Evolutionary conservation across 108 stramenopile genomes (phyloP).

Genomic region (Pseudonitzschia delicatissima): DNA sequence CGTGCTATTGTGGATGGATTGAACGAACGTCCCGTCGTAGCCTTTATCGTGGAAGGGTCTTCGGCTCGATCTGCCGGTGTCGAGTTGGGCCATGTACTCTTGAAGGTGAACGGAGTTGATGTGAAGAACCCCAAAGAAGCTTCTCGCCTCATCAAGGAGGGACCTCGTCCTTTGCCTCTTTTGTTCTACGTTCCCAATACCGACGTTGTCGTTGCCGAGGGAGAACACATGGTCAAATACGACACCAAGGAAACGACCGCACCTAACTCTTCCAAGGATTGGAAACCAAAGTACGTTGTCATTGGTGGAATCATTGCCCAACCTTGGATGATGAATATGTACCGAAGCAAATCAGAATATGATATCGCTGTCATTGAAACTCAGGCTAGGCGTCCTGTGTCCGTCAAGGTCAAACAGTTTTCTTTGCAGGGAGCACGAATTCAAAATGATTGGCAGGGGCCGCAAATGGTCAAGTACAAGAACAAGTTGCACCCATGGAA

Average conservation of each 20-base stretch:
- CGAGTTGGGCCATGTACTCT: conserved; percentile 80
- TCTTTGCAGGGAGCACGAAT: conserved; percentile 85
- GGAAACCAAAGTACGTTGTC: conserved; percentile 91
- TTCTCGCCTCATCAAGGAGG: conserved; percentile 85
- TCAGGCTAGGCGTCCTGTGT: conserved; percentile 83
- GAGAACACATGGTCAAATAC: conserved; percentile 91
- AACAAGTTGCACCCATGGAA: conserved; percentile 89
- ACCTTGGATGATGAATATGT: conserved; percentile 94
- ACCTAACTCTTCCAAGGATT: conserved; percentile 84
- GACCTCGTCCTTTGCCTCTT: conserved; percentile 78
- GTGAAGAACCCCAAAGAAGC: conserved; percentile 90
- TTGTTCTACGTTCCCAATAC: conserved; percentile 87
- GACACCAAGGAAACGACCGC: conserved; percentile 83
- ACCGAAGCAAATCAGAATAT: conserved; percentile 89
- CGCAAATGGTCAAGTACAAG: conserved; percentile 93
- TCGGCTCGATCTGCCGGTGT: conserved; percentile 80
- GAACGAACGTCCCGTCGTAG: conserved; percentile 83
- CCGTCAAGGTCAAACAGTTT: conserved; percentile 91
- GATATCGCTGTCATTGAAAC: conserved; percentile 92
- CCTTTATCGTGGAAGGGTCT: conserved; percentile 86
- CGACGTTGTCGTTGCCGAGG: conserved; percentile 78
- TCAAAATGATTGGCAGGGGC: conserved; percentile 91
- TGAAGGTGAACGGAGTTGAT: conserved; percentile 87
- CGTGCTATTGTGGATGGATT: conserved; percentile 60
- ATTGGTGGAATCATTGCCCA: conserved; percentile 92